Base-by-base conservation (phyloP, 768 basidiomycete genomes). In the Mycena polygramma region DNA sequence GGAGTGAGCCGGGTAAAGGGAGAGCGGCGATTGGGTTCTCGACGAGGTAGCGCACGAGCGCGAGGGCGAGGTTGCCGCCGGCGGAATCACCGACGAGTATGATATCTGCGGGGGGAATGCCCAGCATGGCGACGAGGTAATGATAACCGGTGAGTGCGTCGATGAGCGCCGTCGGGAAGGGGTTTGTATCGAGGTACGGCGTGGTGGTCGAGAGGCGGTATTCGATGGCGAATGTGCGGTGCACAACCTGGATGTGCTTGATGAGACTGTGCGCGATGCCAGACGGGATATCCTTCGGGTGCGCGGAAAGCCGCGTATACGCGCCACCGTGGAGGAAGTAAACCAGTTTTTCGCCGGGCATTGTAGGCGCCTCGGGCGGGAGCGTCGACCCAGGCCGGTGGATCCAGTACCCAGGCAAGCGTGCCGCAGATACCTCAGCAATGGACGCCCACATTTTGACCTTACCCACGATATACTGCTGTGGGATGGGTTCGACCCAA, bases 61-160 rank as follows among this genome's bases (percentile, higher is more conserved):
- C 89, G 39, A 89, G 83, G 0, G 89, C 88, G 35, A 94, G 86
- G 77, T 94, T 92, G 7, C 85, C 94, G 6, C 94, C 94, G 0
- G 94, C 92, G 2, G 92, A 94, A 76, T 95, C 93, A 4, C 94
- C 94, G n/a, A 82, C 83, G 24, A 94, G 57, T 63, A 93, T 83
- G 75, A 95, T 90, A 73, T 92, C 81, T 15, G 81, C 77, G 0
- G 92, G 87, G 1, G 82, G 70, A 76, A 92, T 90, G 0, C 88
- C 87, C 24, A 91, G 80, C 14, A 75, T 79, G 55, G 85, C 81
- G 45, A 91, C 83, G 22, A 94, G 90, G 77, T 94, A 91, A 51
- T 85, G 79, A 77, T 94, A 96, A 6, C 91, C 93, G 1, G 92
- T 87, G 13, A 94, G 80, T 5, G 89, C 90, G 75, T 96, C 94